Evolutionary conservation across 2,329 filamentous ascomycete species (phyloP), one percentile per base, ranked within the genome.

Genomic region (Epichloe elymi): DNA sequence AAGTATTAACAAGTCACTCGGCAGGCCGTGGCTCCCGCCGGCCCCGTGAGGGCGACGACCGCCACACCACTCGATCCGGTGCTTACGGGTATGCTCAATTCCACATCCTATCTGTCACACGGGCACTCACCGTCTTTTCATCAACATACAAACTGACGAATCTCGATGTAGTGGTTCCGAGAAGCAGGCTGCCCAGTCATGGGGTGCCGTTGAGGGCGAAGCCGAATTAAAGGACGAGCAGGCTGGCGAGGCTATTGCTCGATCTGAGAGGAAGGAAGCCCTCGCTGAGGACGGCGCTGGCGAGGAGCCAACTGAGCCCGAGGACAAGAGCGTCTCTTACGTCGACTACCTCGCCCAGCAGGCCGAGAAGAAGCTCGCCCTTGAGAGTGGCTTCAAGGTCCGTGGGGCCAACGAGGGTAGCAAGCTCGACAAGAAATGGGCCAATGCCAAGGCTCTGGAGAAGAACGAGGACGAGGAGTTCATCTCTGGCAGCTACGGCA

Each of bases 351-450:
- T 94, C 50, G 86, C 83, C 66, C 75, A 81, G 70, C 72, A 69
- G 61, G 76, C 76, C 53, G 77, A 80, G 74, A 91, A 90, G 80
- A 90, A 88, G 75, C 72, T 80, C 58, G 79, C 80, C 58, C 79
- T 91, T 57, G 79, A 79, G 61, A 70, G 73, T 60, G 61, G 58
- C 50, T 78, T 83, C 63, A 79, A 87, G 64, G 78, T 88, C 65
- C 91, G 93, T 74, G 83, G 89, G 76, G 75, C 91, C 70, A 96
- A 97, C 77, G 90, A 96, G 76, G 90, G 90, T 65, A 79, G 76
- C 75, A 88, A 88, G 76, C 67, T 74, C 63, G 83, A 89, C 77
- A 91, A 93, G 81, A 93, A 96, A 80, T 95, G 90, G 87, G 86
- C 86, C 63, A 76, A 79, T 63, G 89, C 88, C 67, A 94, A 90